Evolutionary conservation across 2,329 filamentous ascomycete species (phyloP).

Genomic region (Bipolaris sorokiniana): DNA sequence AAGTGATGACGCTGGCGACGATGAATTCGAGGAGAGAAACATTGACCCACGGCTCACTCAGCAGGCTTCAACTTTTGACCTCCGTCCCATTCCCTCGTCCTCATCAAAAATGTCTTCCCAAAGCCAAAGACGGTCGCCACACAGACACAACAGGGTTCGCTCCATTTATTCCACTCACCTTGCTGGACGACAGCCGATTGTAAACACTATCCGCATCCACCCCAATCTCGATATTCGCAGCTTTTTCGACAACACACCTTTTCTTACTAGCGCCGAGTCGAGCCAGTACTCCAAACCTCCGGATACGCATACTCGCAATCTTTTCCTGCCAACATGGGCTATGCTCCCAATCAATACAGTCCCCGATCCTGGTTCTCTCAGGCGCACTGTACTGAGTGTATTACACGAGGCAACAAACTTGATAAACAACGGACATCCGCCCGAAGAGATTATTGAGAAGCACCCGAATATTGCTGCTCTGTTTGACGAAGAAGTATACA

Average conservation of each 20-base stretch:
- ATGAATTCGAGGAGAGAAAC: slow-evolving; percentile 8
- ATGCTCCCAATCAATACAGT: slow-evolving; percentile 33
- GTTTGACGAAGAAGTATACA: slow-evolving; percentile 26
- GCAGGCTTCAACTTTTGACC: slow-evolving; percentile 9
- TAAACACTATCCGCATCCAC: slow-evolving; percentile 30
- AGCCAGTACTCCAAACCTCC: slow-evolving; percentile 20
- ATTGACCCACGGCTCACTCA: slow-evolving; percentile 23
- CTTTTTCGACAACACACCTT: slow-evolving; percentile 26
- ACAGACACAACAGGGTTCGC: slow-evolving; percentile 11
- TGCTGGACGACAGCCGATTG: slow-evolving; percentile 25
- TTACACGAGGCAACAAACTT: slow-evolving; percentile 23
- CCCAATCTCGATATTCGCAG: slow-evolving; percentile 29
- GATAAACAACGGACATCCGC: slow-evolving; percentile 15
- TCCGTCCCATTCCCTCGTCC: neutral
- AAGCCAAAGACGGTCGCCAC: slow-evolving; percentile 15
- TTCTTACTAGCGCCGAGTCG: slow-evolving; percentile 19
- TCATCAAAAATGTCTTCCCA: slow-evolving; percentile 18
- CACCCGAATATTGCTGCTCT: slow-evolving; percentile 34
- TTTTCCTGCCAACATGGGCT: slow-evolving; percentile 33
- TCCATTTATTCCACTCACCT: slow-evolving; percentile 29
- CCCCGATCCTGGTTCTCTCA: slow-evolving; percentile 28
- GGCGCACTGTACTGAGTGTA: slow-evolving; percentile 16
- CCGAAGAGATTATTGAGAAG: slow-evolving; percentile 22
- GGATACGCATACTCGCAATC: slow-evolving; percentile 19
- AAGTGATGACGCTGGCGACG: slow-evolving; percentile 4